Base-by-base conservation (phyloP, 257 asterid species). In the Voacanga thouarsii region DNA sequence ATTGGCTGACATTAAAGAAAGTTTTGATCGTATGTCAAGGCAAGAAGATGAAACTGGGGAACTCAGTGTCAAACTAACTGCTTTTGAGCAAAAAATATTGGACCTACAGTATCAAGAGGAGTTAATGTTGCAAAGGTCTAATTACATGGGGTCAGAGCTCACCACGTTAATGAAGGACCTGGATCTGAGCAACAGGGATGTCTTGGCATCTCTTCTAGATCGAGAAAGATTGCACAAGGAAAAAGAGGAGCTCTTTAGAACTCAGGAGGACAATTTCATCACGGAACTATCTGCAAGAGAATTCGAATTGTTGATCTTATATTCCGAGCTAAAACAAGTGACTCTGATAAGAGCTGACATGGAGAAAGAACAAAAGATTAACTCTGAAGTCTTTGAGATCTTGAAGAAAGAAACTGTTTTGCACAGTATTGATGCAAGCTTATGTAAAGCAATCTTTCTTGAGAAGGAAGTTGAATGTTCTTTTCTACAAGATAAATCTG, bases 51-150 rank as follows among this genome's bases (percentile, higher is more conserved):
- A 92, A 84, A 82, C 89, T 47, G 96, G 91, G 75, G 90, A 87
- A 60, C 86, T 92, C 77, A 82, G 88, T 53, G 79, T 87, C 80
- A 94, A 89, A 81, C 89, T 96, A 63, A 76, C 84, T 74, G 81
- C 84, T 75, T 93, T 92, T 77, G 93, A 92, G 83, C 85, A 89
- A 87, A 93, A 89, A 85, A 90, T 96, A 81, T 76, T 82, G 56
- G 89, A 88, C 84, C 78, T 96, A 72, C 97, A 89, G 84, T 71
- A 76, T 76, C 96, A 87, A 81, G 98, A 96, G 81, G 97, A 93
- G 89, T 64, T 85, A 83, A 92, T 93, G 97, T 83, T 93, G 86
- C 89, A 88, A 78, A 89, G 91, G 85, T 92, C 97, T 18, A 88
- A 88, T 72, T 87, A 84, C 83, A 85, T 96, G 80, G 97, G 98